These are phyloP conservation scores for Saccharomyces jurei DNA, from an alignment of 805 yeast genomes.

Conservation along the genomic window DNA sequence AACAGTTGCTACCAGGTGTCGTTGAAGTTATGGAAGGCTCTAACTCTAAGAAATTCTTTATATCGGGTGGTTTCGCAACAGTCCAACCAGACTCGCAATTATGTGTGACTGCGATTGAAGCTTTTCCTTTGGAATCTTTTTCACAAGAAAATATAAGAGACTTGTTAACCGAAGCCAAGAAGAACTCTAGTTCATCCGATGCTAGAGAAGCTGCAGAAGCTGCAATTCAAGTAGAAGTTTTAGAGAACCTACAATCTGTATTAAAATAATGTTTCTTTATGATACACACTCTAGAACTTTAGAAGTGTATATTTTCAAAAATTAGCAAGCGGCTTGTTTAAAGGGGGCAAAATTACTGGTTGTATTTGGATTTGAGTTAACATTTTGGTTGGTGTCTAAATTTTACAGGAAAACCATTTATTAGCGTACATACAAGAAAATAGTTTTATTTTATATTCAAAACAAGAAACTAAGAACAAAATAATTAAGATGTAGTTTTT, in stretches of 20 bases:
- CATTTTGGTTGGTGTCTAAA: background rate
- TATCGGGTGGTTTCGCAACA: constrained; percentile 93
- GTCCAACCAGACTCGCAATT: constrained; percentile 90
- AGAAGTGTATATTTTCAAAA: background rate
- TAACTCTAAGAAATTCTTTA: constrained; percentile 68
- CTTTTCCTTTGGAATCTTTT: constrained; percentile 83
- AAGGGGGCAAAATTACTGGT: background rate
- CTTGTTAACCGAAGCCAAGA: constrained; percentile 87
- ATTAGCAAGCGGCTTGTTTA: background rate
- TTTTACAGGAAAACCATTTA: background rate
- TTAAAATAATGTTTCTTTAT: constrained; percentile 17
- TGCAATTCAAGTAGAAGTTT: constrained; percentile 87
- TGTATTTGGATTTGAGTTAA: background rate
- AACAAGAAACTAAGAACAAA: background rate
- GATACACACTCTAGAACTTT: background rate
- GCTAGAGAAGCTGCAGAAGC: constrained; percentile 92
- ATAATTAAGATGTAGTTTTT: background rate
- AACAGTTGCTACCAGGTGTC: constrained; percentile 92
- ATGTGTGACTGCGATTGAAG: constrained; percentile 90
- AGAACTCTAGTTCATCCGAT: constrained; percentile 76
- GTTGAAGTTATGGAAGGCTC: constrained; percentile 81
- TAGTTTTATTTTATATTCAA: background rate
- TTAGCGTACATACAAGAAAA: background rate
- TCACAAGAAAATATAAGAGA: constrained; percentile 70
- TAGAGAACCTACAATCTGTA: constrained; percentile 75